These are phyloP conservation scores for Rhodotorula sp. DNA, from an alignment of 1,284 basidiomycete species.

Conservation along the genomic window DNA sequence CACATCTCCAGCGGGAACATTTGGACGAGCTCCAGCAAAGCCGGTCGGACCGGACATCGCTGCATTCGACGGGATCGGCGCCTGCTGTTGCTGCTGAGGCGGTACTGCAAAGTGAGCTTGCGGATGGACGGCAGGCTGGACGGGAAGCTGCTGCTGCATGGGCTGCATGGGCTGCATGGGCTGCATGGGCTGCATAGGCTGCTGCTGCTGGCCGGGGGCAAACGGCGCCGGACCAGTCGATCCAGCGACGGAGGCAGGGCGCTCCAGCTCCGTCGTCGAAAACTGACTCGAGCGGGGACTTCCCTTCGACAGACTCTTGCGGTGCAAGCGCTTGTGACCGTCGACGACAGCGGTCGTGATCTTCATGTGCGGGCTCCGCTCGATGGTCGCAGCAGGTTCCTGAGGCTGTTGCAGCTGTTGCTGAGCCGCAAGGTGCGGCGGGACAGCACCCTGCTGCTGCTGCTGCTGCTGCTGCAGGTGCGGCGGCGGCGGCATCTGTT, in stretches of 20 bases:
- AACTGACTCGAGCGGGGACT: background rate
- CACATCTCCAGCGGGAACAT: slow-evolving; percentile 6
- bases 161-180: background rate
- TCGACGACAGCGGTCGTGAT: slow-evolving; percentile 28
- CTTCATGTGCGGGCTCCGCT: slow-evolving; percentile 34
- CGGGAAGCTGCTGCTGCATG: background rate
- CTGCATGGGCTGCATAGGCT: background rate
- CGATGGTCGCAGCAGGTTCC: slow-evolving; percentile 13
- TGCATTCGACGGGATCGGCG: background rate
- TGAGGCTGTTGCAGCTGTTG: background rate
- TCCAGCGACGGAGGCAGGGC: background rate
- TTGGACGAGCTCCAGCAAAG: slow-evolving; percentile 5
- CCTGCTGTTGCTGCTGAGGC: background rate
- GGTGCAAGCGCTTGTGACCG: slow-evolving; percentile 33
- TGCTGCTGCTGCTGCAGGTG: background rate
- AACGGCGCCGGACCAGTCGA: background rate
- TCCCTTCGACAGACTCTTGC: slow-evolving; percentile 24
- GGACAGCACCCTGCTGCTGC: no score
- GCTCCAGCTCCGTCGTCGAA: background rate
- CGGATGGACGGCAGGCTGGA: background rate
- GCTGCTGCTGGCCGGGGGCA: background rate
- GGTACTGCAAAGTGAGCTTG: background rate
- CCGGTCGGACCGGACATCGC: slow-evolving; percentile 1
- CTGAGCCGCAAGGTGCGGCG: background rate
- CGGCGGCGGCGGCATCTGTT: background rate